Conservation (phyloP, 257 asterid genomes). For the Nemophila menziesii region DNA sequence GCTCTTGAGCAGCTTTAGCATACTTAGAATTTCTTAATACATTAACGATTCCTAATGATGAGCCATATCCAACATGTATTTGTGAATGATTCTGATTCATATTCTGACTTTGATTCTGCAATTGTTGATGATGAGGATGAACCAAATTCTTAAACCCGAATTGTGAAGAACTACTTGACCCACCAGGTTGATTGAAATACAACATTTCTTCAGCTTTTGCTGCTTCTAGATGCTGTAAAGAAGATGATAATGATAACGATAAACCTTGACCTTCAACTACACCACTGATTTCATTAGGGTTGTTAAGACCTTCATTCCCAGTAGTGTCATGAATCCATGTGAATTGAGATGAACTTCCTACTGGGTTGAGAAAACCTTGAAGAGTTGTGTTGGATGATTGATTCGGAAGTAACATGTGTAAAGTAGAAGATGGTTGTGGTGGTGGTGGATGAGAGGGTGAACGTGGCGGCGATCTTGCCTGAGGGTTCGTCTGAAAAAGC, state of each 20-base stretch:
- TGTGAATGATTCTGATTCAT: no score
- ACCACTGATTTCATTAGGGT: constrained; percentile 45
- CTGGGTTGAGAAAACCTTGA: constrained; percentile 28
- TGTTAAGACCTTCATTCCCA: constrained; percentile 23
- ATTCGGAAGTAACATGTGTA: constrained; percentile 68
- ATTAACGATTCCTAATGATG: constrained; percentile 42
- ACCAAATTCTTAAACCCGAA: constrained; percentile 38
- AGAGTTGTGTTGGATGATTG: constrained; percentile 33
- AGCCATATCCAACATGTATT: constrained; percentile 33
- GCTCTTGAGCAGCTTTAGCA: constrained; percentile 72
- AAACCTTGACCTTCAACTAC: constrained; percentile 69
- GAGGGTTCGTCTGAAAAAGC: constrained; percentile 81
- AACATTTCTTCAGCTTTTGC: constrained; percentile 77
- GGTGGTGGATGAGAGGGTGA: constrained; percentile 30
- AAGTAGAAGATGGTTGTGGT: constrained; percentile 36
- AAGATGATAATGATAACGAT: constrained; percentile 70
- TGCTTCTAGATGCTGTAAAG: constrained; percentile 58
- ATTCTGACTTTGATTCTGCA: constrained; percentile 21
- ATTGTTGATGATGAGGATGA: constrained; percentile 11
- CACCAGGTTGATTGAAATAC: constrained; percentile 53
- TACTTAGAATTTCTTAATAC: constrained; percentile 57
- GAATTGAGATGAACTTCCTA: constrained; percentile 27
- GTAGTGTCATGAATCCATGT: constrained; percentile 41
- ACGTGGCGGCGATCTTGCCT: constrained; percentile 52
- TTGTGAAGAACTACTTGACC: constrained; percentile 22